These are phyloP conservation scores for Podaxis sp. DNA, from an alignment of 768 basidiomycete species.

Conservation along the genomic window DNA sequence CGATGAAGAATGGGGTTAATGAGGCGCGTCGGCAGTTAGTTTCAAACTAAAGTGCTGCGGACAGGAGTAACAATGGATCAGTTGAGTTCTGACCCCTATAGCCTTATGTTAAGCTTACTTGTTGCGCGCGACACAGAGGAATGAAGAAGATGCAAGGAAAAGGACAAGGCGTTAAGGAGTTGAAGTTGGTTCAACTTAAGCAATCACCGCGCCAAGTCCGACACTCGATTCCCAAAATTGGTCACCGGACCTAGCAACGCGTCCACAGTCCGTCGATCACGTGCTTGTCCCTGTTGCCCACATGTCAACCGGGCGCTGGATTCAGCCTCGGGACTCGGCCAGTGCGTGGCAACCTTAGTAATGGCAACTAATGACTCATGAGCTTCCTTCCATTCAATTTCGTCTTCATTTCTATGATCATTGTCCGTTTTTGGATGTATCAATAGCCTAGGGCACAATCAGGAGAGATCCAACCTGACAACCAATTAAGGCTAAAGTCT, in stretches of 20 bases:
- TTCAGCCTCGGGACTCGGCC: not conserved
- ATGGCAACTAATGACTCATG: not conserved
- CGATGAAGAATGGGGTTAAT: not conserved
- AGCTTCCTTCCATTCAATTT: not conserved
- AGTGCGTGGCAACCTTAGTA: not conserved
- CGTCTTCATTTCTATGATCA: not conserved
- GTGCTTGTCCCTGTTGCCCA: not conserved
- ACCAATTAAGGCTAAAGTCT: too few relatives aligned
- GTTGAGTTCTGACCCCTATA: not conserved
- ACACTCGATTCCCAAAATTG: not conserved
- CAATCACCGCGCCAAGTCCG: not conserved
- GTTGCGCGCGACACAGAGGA: not conserved
- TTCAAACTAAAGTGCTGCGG: not conserved
- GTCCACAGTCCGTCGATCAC: not conserved
- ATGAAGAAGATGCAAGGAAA: not conserved
- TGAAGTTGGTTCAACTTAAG: not conserved
- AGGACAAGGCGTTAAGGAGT: not conserved
- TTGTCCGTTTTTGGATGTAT: not conserved
- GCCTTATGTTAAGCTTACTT: not conserved
- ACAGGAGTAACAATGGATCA: not conserved
- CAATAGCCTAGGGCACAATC: not conserved
- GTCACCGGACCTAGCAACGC: not conserved
- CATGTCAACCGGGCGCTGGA: not conserved
- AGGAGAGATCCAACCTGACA: too few relatives aligned
- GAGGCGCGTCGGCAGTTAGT: not conserved